These are phyloP conservation scores for Coprinopsis strossmayeri DNA, from an alignment of 768 basidiomycete species.

Conservation along the genomic window DNA sequence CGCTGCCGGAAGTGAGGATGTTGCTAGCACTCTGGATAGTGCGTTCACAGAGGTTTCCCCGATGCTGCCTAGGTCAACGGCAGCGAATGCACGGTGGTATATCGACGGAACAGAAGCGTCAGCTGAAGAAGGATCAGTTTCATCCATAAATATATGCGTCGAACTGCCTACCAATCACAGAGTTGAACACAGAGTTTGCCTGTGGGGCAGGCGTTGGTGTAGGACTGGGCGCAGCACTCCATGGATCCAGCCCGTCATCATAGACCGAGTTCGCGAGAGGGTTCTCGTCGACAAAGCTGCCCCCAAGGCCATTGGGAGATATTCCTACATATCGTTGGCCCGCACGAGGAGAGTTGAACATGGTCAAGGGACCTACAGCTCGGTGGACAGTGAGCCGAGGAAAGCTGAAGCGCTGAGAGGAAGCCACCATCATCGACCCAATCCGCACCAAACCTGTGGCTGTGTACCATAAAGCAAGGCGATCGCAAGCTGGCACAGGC, in stretches of 20 bases:
- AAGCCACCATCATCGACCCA: slow-evolving; percentile 2
- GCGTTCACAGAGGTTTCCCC: slow-evolving; percentile 82
- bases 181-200: slow-evolving; percentile 43
- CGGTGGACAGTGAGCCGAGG: too few species aligned
- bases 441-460: not conserved
- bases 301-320: slow-evolving; percentile 54
- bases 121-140: too few species aligned
- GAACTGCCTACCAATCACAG: slow-evolving; percentile 55
- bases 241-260: slow-evolving; percentile 73
- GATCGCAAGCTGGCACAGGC: not conserved
- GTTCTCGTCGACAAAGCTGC: slow-evolving; percentile 72
- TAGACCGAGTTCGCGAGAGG: slow-evolving; percentile 64
- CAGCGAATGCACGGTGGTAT: slow-evolving; percentile 68
- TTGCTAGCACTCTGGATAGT: slow-evolving; percentile 71
- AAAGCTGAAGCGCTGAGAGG: not conserved
- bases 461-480: not conserved
- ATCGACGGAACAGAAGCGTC: slow-evolving; percentile 75
- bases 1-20: slow-evolving; percentile 73
- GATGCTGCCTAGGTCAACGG: slow-evolving; percentile 61
- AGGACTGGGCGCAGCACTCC: slow-evolving; percentile 71
- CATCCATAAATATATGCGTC: too few species aligned
- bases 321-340: slow-evolving; percentile 59
- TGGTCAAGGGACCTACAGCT: slow-evolving; percentile 21
- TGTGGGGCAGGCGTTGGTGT: slow-evolving; percentile 55
- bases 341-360: slow-evolving; percentile 84